Evolutionary conservation across 371 early-diverging fungal species (phyloP).

Genomic region (Mucor indicus): DNA sequence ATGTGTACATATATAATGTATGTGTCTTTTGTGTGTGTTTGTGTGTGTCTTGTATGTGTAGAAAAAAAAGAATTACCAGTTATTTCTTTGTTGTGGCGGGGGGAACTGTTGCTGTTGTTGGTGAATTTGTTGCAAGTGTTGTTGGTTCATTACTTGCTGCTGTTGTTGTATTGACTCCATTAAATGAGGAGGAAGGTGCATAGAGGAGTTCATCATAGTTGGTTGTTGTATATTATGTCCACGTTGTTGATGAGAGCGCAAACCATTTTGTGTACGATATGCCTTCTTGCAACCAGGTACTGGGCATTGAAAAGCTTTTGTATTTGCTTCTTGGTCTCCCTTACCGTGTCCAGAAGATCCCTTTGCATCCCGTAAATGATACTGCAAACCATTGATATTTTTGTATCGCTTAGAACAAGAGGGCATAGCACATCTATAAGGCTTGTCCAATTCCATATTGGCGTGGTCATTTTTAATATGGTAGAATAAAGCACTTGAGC

Average conservation of each 20-base stretch:
- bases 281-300: conserved; percentile 47
- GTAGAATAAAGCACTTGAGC: conserved; percentile 60
- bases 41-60: too few relatives aligned
- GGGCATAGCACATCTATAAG: conserved; percentile 79
- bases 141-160: conserved; percentile 3
- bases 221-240: conserved; percentile 29
- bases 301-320: conserved; percentile 37
- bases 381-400: conserved; percentile 95
- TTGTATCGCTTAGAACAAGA: conserved; percentile 91
- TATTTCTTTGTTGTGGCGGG: neutral
- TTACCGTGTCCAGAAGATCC: conserved; percentile 51
- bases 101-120: conserved; percentile 11
- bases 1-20: too few relatives aligned
- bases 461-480: conserved; percentile 68
- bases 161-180: conserved; percentile 1
- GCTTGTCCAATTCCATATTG: conserved; percentile 42
- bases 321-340: conserved; percentile 9
- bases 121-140: conserved; percentile 1
- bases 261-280: conserved; percentile 39
- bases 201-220: neutral
- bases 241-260: conserved; percentile 42
- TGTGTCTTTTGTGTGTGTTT: too few relatives aligned
- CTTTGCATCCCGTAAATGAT: conserved; percentile 83
- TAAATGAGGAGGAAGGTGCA: neutral
- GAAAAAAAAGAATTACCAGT: too few relatives aligned